A percentile compares a stretch with the other conserved stretches of the same genome.
Evolutionary conservation across 1,284 basidiomycete species (phyloP).

Genomic region (Leccinum griseonigrum): DNA sequence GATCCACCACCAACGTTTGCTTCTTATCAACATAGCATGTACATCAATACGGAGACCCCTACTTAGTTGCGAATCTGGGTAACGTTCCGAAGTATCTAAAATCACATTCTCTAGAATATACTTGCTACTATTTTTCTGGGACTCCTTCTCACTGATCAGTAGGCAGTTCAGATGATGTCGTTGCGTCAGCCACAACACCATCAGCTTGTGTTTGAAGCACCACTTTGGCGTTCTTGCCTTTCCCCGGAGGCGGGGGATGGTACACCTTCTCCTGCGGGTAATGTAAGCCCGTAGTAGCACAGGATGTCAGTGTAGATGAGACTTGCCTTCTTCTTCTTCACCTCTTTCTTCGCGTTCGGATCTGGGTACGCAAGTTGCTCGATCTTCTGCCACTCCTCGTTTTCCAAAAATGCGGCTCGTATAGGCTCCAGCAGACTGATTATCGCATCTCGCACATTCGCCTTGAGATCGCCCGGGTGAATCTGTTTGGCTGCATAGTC

Average conservation of each 20-base stretch:
- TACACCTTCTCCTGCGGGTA: background rate
- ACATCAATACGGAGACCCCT: too few species aligned
- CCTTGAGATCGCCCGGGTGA: background rate
- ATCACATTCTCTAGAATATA: background rate
- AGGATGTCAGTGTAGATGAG: background rate
- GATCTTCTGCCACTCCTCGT: background rate
- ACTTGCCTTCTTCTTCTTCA: background rate
- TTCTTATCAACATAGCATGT: too few species aligned
- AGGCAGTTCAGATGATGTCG: background rate
- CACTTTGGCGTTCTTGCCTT: background rate
- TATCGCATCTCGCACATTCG: background rate
- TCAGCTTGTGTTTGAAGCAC: background rate
- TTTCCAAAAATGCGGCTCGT: background rate
- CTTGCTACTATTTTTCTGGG: background rate
- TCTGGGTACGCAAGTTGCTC: background rate
- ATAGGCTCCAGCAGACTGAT: background rate
- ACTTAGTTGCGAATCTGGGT: too few species aligned
- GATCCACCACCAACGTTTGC: too few species aligned
- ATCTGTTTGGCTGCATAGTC: background rate
- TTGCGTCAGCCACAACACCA: background rate
- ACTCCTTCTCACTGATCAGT: background rate
- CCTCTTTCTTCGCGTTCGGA: background rate
- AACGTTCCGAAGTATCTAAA: too few species aligned
- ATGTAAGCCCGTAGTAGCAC: background rate
- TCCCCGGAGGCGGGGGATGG: background rate